Conservation (phyloP, 2,329 filamentous ascomycete genomes). For the Xylariaceae sp. region DNA sequence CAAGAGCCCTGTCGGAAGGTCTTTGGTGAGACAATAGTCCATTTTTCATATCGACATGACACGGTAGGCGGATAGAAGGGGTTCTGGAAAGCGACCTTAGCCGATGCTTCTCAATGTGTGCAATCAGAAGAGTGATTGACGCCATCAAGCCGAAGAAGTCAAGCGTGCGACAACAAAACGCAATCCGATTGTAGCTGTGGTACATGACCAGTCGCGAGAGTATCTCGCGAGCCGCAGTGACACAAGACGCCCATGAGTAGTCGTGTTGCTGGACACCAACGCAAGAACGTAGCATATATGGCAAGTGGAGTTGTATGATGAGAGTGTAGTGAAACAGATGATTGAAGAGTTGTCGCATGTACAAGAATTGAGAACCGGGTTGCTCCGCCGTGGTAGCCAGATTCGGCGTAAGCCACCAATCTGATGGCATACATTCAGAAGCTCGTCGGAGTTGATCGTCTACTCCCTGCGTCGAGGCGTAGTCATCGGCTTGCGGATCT, state of each 20-base stretch:
- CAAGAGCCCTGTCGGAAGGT: neutral
- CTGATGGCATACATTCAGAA: neutral
- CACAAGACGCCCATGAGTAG: neutral
- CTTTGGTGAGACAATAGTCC: neutral
- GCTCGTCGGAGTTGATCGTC: neutral
- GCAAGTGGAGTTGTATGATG: neutral
- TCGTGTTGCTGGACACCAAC: neutral
- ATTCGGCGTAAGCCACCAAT: neutral
- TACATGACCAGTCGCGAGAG: neutral
- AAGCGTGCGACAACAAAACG: constrained; percentile 1
- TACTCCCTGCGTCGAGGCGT: neutral
- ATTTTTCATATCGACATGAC: neutral
- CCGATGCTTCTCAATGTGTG: neutral
- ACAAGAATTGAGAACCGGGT: neutral
- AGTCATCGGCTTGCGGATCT: neutral
- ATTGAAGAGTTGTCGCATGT: neutral
- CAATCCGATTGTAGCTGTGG: neutral
- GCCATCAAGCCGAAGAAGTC: constrained; percentile 5
- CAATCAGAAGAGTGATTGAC: constrained; percentile 1
- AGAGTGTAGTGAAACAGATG: neutral
- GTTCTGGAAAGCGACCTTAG: neutral
- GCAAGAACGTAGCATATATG: neutral
- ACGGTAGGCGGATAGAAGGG: too few relatives aligned
- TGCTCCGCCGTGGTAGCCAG: neutral
- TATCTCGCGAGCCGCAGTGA: neutral